Evolutionary conservation across 257 asterid genomes (phyloP).

Genomic region (Ehretia macrophylla): DNA sequence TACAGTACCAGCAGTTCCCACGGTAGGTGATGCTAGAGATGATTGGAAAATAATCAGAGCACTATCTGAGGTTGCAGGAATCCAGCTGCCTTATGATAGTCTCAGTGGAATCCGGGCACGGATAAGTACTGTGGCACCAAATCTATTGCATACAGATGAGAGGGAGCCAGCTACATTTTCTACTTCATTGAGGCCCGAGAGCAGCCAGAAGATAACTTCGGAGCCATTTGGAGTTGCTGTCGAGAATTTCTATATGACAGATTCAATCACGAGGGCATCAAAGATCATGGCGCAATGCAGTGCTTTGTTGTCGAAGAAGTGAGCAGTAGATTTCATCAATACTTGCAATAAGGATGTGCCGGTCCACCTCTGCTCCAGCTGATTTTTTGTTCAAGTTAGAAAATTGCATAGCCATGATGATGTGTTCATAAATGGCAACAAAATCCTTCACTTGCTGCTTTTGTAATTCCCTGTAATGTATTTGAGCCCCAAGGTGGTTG

Average conservation of each 20-base stretch:
- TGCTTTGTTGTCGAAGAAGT: constrained; percentile 55
- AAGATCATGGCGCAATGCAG: constrained; percentile 98
- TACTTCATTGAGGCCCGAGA: constrained; percentile 68
- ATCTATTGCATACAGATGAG: constrained; percentile 72
- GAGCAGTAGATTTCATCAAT: constrained; percentile 20
- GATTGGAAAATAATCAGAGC: constrained; percentile 96
- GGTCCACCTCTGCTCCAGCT: constrained; percentile 8
- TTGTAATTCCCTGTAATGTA: too few relatives aligned
- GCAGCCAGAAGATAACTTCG: constrained; percentile 39
- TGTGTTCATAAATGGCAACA: constrained; percentile 15
- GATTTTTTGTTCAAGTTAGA: constrained; percentile 18
- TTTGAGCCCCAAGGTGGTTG: too few relatives aligned
- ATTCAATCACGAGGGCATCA: constrained; percentile 89
- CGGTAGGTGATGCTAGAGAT: constrained; percentile 94
- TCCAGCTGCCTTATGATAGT: constrained; percentile 53
- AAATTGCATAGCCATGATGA: constrained; percentile 29
- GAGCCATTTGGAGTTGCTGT: constrained; percentile 56
- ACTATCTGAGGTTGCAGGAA: constrained; percentile 75
- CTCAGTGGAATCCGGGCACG: constrained; percentile 61
- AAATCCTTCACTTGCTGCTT: too few relatives aligned
- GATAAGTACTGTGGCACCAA: constrained; percentile 79
- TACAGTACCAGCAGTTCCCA: constrained; percentile 90
- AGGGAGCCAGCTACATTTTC: constrained; percentile 75
- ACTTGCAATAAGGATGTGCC: constrained; percentile 39
- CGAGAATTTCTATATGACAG: constrained; percentile 92